Percentiles rank a stretch among this genome's conserved stretches.
phyloP scores from a whole-genome alignment of 805 yeast genomes.

The Teunomyces stri region DNA sequence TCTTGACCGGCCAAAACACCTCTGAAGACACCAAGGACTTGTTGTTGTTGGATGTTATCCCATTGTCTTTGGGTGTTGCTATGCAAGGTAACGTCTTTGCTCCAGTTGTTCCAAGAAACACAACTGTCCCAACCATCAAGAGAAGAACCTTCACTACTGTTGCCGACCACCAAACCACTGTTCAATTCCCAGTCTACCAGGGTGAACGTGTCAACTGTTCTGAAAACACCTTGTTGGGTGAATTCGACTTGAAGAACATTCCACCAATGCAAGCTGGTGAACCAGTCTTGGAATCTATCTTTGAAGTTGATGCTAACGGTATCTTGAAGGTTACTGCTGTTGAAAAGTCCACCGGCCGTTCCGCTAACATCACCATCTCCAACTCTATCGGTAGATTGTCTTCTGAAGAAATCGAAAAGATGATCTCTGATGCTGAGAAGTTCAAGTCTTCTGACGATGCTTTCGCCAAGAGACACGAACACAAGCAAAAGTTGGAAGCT shows the following conservation, averaged over 20 bases:
- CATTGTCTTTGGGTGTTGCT: conserved; percentile 51
- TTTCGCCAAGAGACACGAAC: conserved; percentile 99
- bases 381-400: conserved; percentile 51
- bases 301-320: conserved; percentile 51
- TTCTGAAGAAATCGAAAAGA: conserved; percentile 48
- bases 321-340: conserved; percentile 50
- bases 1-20: conserved; percentile 49
- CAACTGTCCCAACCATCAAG: conserved; percentile 51
- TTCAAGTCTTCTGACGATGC: conserved; percentile 98
- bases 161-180: conserved; percentile 51
- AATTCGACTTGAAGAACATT: conserved; percentile 49
- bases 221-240: conserved; percentile 51
- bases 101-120: conserved; percentile 52
- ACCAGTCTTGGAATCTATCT: conserved; percentile 49
- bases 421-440: conserved; percentile 49
- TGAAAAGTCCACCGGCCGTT: conserved; percentile 49
- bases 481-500: conserved; percentile 98
- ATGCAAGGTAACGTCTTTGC: conserved; percentile 52
- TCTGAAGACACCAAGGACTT: conserved; percentile 50
- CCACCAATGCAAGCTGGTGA: conserved; percentile 52
- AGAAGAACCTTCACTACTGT: conserved; percentile 52
- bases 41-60: conserved; percentile 50
- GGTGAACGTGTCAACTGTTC: conserved; percentile 53
- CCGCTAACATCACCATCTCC: conserved; percentile 50
- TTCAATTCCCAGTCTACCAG: conserved; percentile 51